Conservation (phyloP, 2,329 filamentous ascomycete genomes). For the Verticillium nonalfalfae region DNA sequence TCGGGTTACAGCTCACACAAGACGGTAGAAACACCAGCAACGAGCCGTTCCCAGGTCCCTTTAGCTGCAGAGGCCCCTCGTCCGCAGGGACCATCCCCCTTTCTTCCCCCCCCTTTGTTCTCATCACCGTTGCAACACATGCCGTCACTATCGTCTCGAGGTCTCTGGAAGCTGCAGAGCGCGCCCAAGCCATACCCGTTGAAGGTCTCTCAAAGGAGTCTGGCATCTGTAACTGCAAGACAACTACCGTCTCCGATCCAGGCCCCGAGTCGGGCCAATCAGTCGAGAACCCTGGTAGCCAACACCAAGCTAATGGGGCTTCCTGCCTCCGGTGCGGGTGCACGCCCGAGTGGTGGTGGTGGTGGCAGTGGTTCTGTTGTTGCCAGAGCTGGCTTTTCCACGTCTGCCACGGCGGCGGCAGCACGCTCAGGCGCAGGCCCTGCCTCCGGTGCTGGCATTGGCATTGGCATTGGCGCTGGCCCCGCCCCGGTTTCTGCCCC, state of each 20-base stretch:
- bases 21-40: background rate
- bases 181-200: background rate
- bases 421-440: background rate
- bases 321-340: background rate
- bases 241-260: constrained; percentile 7
- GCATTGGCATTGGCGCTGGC: background rate
- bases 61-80: background rate
- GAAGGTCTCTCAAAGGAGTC: background rate
- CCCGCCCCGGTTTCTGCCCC: constrained; percentile 16
- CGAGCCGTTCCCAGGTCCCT: background rate
- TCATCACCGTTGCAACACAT: background rate
- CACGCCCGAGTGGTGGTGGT: background rate
- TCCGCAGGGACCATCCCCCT: background rate
- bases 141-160: background rate
- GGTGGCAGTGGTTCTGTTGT: background rate
- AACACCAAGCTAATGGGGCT: constrained; percentile 11
- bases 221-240: background rate
- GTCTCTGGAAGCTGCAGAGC: constrained; percentile 1
- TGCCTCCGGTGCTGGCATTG: background rate
- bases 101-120: background rate
- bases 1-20: background rate
- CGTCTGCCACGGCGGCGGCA: background rate
- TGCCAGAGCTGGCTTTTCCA: background rate
- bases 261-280: constrained; percentile 19
- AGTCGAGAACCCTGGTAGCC: constrained; percentile 19